Evolutionary conservation across 495 filamentous ascomycete genomes (phyloP).

Genomic region (Pseudomonodictys pantanalensis): DNA sequence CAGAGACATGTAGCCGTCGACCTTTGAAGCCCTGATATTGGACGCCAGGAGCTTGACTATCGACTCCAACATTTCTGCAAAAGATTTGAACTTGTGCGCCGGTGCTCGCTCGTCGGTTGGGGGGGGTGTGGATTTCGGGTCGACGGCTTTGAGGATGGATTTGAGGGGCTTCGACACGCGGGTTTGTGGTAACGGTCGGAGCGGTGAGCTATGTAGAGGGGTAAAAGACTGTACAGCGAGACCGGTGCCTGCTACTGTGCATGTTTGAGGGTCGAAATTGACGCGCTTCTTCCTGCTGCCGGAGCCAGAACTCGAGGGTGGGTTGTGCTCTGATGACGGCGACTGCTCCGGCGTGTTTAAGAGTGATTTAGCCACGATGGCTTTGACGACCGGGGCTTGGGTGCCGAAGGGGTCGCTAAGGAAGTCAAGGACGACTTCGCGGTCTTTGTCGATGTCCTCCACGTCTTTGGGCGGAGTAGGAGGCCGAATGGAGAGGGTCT

Average conservation of each 20-base stretch:
- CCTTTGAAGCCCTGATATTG: constrained; percentile 59
- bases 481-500: constrained; percentile 51
- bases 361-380: constrained; percentile 20
- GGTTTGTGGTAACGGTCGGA: constrained; percentile 54
- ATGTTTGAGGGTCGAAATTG: constrained; percentile 53
- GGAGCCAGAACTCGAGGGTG: constrained; percentile 38
- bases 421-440: constrained; percentile 37
- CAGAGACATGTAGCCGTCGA: constrained; percentile 86
- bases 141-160: constrained; percentile 76
- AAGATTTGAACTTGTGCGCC: constrained; percentile 42
- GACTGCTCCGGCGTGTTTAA: constrained; percentile 48
- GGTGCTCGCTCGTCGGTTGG: constrained; percentile 40
- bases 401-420: constrained; percentile 37
- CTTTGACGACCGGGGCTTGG: constrained; percentile 5
- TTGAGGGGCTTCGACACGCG: constrained; percentile 68
- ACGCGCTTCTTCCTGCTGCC: constrained; percentile 58
- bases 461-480: constrained; percentile 62
- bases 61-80: constrained; percentile 80
- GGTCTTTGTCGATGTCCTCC: constrained; percentile 38
- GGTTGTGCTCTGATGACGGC: constrained; percentile 45
- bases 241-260: constrained; percentile 65
- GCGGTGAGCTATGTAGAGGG: constrained; percentile 46
- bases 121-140: constrained; percentile 46
- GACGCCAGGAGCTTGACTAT: constrained; percentile 73
- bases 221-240: constrained; percentile 47